phyloP scores from a whole-genome alignment of 2,329 filamentous ascomycete species.

The Colletotrichum siamense region DNA sequence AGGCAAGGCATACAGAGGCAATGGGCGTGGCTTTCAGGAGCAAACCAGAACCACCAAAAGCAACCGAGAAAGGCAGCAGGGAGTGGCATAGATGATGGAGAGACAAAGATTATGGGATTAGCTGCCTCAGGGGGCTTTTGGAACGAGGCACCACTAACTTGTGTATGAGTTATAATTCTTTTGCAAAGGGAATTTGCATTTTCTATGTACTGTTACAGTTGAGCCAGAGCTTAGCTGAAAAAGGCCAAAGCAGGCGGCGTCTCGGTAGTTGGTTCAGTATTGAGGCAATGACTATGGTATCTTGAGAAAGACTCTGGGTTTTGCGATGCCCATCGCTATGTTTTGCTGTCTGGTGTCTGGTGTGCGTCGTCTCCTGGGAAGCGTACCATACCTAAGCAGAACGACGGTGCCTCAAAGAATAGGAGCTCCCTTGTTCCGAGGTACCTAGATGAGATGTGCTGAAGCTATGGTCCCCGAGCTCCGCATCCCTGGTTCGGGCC shows the following conservation, averaged over 20 bases:
- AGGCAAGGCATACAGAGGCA: slow-evolving; percentile 1
- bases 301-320: not conserved
- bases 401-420: not conserved
- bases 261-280: slow-evolving; percentile 9
- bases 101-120: slow-evolving; percentile 1
- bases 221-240: slow-evolving; percentile 14
- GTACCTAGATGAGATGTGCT: not conserved
- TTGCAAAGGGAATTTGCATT: slow-evolving; percentile 23
- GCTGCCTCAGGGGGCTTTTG: slow-evolving; percentile 1
- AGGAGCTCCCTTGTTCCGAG: not conserved
- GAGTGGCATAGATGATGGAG: slow-evolving; percentile 10
- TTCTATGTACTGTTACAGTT: slow-evolving; percentile 22
- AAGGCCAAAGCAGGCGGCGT: slow-evolving; percentile 1
- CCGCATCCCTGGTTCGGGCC: not conserved
- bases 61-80: not conserved
- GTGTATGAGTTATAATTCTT: slow-evolving; percentile 23
- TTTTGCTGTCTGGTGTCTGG: not conserved
- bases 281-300: slow-evolving; percentile 12
- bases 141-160: slow-evolving; percentile 8
- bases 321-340: not conserved
- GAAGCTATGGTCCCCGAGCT: not conserved
- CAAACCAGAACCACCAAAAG: slow-evolving; percentile 16
- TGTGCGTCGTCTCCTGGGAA: not conserved
- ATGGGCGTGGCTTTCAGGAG: not conserved
- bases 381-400: not conserved